A percentile compares a stretch with the other conserved stretches of the same genome.
Evolutionary conservation across 148 eudicot species (phyloP).

Genomic region (Vaccinium corymbosum): DNA sequence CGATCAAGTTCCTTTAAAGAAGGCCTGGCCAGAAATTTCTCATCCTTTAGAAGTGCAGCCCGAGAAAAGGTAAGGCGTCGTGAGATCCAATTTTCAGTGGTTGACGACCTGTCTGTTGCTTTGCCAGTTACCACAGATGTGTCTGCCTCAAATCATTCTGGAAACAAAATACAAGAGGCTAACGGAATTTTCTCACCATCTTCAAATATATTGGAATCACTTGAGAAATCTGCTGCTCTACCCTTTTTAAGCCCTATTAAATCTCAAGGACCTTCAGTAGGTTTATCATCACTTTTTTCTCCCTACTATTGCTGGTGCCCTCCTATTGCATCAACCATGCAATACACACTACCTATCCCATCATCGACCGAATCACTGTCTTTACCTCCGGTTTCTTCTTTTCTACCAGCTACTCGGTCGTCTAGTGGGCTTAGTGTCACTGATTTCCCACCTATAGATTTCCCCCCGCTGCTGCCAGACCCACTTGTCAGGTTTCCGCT

Average conservation of each 20-base stretch:
- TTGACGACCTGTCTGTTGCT: slow-evolving; percentile 20
- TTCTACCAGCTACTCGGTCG: slow-evolving; percentile 46
- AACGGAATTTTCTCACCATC: slow-evolving; percentile 19
- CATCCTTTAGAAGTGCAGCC: slow-evolving; percentile 42
- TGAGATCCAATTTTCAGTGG: slow-evolving; percentile 33
- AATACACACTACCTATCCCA: slow-evolving; percentile 31
- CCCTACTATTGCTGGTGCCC: slow-evolving; percentile 98
- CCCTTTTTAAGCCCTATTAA: slow-evolving; percentile 26
- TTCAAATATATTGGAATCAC: slow-evolving; percentile 41
- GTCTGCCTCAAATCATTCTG: slow-evolving; percentile 21
- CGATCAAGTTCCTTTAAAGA: slow-evolving; percentile 64
- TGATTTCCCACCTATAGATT: slow-evolving; percentile 43
- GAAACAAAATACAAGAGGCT: slow-evolving; percentile 32
- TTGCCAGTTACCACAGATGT: slow-evolving; percentile 24
- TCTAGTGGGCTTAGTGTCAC: slow-evolving; percentile 40
- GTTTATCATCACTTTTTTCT: slow-evolving; percentile 40
- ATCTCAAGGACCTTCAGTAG: slow-evolving; percentile 39
- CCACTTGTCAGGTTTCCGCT: slow-evolving; percentile 54
- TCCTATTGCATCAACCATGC: slow-evolving; percentile 53
- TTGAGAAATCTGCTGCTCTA: slow-evolving; percentile 33
- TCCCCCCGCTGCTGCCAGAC: slow-evolving; percentile 55
- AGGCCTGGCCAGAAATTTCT: slow-evolving; percentile 33
- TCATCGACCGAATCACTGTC: slow-evolving; percentile 43
- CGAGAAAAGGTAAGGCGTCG: slow-evolving; percentile 51
- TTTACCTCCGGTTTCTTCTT: slow-evolving; percentile 65